phyloP scores from a whole-genome alignment of 495 filamentous ascomycete species.

The Hypoxylon fragiforme region DNA sequence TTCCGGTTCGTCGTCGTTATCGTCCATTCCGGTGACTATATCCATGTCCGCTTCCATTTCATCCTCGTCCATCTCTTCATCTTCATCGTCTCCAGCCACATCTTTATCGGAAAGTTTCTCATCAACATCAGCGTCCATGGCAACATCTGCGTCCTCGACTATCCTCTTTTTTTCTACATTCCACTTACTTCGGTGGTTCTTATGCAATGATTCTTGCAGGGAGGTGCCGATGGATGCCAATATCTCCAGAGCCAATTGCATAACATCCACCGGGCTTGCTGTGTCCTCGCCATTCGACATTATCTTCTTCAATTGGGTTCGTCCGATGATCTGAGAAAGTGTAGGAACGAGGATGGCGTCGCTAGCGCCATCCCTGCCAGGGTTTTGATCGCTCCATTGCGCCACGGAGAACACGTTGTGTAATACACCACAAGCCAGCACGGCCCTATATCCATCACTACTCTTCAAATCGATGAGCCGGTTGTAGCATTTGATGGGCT shows the following conservation, averaged over 20 bases:
- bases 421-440: slow-evolving; percentile 54
- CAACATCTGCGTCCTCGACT: slow-evolving; percentile 38
- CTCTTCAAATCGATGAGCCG: slow-evolving; percentile 42
- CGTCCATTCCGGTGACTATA: slow-evolving; percentile 54
- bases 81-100: slow-evolving; percentile 37
- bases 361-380: slow-evolving; percentile 48
- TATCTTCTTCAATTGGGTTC: slow-evolving; percentile 22
- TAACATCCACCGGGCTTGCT: slow-evolving; percentile 38
- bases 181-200: slow-evolving; percentile 40
- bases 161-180: slow-evolving; percentile 38
- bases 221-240: slow-evolving; percentile 62
- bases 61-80: slow-evolving; percentile 41
- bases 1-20: slow-evolving; percentile 37
- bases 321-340: slow-evolving; percentile 45
- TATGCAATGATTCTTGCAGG: slow-evolving; percentile 51
- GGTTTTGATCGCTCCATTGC: slow-evolving; percentile 53
- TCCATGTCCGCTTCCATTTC: slow-evolving; percentile 63
- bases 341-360: slow-evolving; percentile 53
- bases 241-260: slow-evolving; percentile 57
- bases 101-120: slow-evolving; percentile 27
- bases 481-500: slow-evolving; percentile 42
- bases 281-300: slow-evolving; percentile 35
- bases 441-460: slow-evolving; percentile 40
- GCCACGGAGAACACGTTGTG: slow-evolving; percentile 55
- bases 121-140: slow-evolving; percentile 41